Evolutionary conservation across 1,284 basidiomycete species (phyloP), one percentile per base, ranked within the genome.

Genomic region (Trametes polyzona): DNA sequence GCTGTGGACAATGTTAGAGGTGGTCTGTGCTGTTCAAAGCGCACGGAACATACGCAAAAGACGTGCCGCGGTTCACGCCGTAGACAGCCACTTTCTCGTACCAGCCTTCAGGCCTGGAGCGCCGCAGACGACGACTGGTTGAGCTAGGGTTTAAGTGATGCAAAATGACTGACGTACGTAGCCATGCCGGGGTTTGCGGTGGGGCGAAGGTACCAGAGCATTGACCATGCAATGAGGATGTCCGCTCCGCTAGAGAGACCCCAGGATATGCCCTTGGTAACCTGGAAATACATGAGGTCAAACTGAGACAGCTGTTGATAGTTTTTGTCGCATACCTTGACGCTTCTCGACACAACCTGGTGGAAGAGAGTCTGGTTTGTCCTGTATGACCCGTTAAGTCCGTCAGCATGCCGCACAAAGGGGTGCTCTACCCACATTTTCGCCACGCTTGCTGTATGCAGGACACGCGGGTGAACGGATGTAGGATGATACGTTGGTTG

Each of bases 61-160:
- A 66, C 16, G 71, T 54, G 2, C 74, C 76, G 2, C 75, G 71
- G 55, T 69, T 67, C 24, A 76, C 55, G 10, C 70, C 43, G 23
- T 68, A 24, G 0, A 64, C 65, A 14, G 62, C 47, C 64, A 58
- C 19, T 24, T 58, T 58, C 53, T 66, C 63, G 37, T 62, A 66
- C 47, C 56, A 47, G 1, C 59, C 62, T 11, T 54, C 26, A 1
- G 61, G 49, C 5, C 59, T 54, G 36, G n/a, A n/a, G n/a, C n/a
- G n/a, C n/a, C 8, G 11, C 3, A 24, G 24, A 16, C n/a, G 1
- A 12, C n/a, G 8, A 10, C 10, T 12, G 4, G 4, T 41, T 26
- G 9, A 16, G 10, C 23, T 1, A 16, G 23, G 21, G 6, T 12
- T 9, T 6, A 11, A n/a, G n/a, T n/a, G n/a, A n/a, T n/a, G n/a